Conservation (phyloP, 2,329 filamentous ascomycete species). For the Tolypocladium amazonense region DNA sequence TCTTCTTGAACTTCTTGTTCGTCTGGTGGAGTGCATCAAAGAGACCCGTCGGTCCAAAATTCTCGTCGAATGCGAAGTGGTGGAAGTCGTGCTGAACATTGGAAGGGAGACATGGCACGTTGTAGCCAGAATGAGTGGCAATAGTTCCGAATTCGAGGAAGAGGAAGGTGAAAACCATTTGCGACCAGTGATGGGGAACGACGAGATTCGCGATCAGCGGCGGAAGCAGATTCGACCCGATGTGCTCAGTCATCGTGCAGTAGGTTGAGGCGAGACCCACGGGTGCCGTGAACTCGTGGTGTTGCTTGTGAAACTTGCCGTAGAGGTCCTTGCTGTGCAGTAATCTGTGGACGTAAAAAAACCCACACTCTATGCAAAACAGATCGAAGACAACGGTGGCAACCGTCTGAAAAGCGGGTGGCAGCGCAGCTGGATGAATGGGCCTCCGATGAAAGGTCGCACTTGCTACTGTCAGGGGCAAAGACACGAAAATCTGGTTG, state of each 20-base stretch:
- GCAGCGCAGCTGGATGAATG: conserved; percentile 1
- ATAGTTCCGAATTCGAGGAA: conserved; percentile 9
- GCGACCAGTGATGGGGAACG: conserved; percentile 8
- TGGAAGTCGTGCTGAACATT: conserved; percentile 10
- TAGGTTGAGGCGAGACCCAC: conserved; percentile 40
- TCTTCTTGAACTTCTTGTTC: conserved; percentile 4
- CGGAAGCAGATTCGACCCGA: conserved; percentile 37
- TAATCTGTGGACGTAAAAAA: conserved; percentile 40
- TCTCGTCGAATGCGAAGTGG: conserved; percentile 10
- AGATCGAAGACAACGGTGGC: conserved; percentile 6
- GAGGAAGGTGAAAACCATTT: conserved; percentile 6
- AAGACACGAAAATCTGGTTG: conserved; percentile 28
- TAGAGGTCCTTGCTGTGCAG: conserved; percentile 35
- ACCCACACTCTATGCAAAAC: conserved; percentile 26
- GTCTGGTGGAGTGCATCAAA: conserved; percentile 5
- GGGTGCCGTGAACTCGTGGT: conserved; percentile 41
- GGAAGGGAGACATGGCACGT: conserved; percentile 5
- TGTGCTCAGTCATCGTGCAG: conserved; percentile 38
- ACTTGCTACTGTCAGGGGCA: neutral
- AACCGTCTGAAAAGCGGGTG: conserved; percentile 1
- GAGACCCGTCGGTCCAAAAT: conserved; percentile 8
- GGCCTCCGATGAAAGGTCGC: neutral
- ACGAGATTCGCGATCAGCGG: conserved; percentile 21
- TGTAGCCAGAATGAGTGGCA: conserved; percentile 6
- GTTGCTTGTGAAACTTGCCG: conserved; percentile 35